phyloP scores from a whole-genome alignment of 176 grass and related monocot genomes.

The Carex cristatella region DNA sequence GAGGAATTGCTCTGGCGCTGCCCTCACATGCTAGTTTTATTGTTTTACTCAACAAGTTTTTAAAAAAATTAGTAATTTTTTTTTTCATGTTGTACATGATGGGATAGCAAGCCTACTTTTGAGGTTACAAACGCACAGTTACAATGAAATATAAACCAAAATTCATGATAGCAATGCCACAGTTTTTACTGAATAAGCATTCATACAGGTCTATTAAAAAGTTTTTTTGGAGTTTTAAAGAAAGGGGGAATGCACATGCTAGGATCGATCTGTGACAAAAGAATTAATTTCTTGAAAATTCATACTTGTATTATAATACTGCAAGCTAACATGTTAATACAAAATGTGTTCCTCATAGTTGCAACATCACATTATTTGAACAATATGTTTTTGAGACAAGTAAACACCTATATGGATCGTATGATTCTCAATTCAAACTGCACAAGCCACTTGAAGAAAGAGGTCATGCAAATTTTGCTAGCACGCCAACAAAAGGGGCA shows the following conservation, averaged over 20 bases:
- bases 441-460: neutral
- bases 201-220: neutral
- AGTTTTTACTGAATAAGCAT: too few species aligned
- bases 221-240: neutral
- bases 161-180: neutral
- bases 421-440: neutral
- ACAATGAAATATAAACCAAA: neutral
- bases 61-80: too few species aligned
- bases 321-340: neutral
- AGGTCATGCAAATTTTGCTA: slow-evolving; percentile 51
- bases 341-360: neutral
- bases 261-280: neutral
- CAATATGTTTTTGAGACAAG: neutral
- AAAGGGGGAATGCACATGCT: neutral
- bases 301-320: neutral
- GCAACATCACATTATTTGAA: neutral
- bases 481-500: slow-evolving; percentile 54
- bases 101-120: too few species aligned
- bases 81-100: too few species aligned
- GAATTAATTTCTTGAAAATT: neutral
- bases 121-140: too few species aligned
- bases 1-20: too few species aligned
- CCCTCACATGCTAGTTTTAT: neutral
- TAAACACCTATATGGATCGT: neutral
- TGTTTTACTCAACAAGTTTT: too few species aligned